phyloP scores from a whole-genome alignment of 2,329 filamentous ascomycete species.

The Ceratocystis huliohia region DNA sequence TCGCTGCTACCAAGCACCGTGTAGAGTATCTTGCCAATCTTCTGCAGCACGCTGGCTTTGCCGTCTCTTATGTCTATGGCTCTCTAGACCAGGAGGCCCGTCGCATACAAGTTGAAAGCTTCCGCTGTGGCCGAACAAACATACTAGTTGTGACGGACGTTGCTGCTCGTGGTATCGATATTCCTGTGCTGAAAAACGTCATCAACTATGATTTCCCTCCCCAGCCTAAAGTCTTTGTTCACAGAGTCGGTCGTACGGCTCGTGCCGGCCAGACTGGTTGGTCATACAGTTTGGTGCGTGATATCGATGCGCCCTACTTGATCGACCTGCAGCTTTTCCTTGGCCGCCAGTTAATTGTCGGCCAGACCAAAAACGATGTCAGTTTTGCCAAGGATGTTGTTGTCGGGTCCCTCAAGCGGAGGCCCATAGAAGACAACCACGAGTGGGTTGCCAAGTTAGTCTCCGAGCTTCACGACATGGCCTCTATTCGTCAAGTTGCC shows the following conservation, averaged over 20 bases:
- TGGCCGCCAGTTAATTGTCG: conserved; percentile 67
- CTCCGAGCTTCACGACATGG: conserved; percentile 61
- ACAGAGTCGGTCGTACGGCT: conserved; percentile 89
- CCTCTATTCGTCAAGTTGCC: conserved; percentile 57
- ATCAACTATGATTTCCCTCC: conserved; percentile 98
- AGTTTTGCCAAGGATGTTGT: conserved; percentile 76
- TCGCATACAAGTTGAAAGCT: conserved; percentile 82
- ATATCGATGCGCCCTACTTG: conserved; percentile 80
- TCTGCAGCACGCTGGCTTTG: conserved; percentile 70
- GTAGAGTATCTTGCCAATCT: conserved; percentile 82
- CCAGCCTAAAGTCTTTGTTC: conserved; percentile 92
- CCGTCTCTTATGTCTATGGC: conserved; percentile 88
- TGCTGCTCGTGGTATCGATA: conserved; percentile 93
- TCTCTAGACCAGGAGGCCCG: conserved; percentile 88
- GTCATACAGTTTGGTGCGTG: conserved; percentile 85
- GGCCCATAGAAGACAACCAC: conserved; percentile 58
- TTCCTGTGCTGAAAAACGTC: conserved; percentile 87
- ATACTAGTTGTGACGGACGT: conserved; percentile 95
- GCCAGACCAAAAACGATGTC: conserved; percentile 47
- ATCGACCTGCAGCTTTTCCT: conserved; percentile 91
- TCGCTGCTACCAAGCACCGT: conserved; percentile 90
- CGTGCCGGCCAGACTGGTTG: conserved; percentile 85
- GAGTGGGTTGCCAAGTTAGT: conserved; percentile 78
- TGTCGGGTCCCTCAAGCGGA: conserved; percentile 61
- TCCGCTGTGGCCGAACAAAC: conserved; percentile 70